A percentile compares a stretch with the other conserved stretches of the same genome.
phyloP scores from a whole-genome alignment of 352 stramenopile species.

The Phytophthora lateralis region DNA sequence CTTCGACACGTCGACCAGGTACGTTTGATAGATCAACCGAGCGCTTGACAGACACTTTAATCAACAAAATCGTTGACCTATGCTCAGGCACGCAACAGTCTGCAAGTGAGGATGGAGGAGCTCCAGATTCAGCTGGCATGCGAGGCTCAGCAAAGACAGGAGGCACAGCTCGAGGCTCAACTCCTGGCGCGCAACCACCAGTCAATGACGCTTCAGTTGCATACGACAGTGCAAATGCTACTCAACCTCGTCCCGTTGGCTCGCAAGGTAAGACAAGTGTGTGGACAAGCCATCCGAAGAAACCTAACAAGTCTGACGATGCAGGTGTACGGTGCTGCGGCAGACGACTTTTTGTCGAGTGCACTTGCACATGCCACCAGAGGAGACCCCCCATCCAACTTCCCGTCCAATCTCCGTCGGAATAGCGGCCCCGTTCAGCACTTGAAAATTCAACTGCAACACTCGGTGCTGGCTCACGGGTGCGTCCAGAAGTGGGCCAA shows the following conservation, averaged over 20 bases:
- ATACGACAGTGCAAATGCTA: conserved; percentile 78
- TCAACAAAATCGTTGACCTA: not conserved
- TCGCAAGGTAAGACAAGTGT: conserved; percentile 42
- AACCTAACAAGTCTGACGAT: not conserved
- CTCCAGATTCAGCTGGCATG: conserved; percentile 42
- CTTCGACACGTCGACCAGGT: conserved; percentile 59
- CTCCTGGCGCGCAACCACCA: conserved; percentile 70
- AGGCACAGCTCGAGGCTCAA: conserved; percentile 60
- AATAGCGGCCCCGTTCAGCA: conserved; percentile 41
- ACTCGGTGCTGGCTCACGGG: conserved; percentile 55
- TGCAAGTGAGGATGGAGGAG: conserved; percentile 36
- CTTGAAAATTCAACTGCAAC: conserved; percentile 57
- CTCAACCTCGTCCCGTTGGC: conserved; percentile 71
- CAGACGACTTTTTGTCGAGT: conserved; percentile 66
- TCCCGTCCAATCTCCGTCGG: conserved; percentile 6
- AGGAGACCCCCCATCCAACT: conserved; percentile 10
- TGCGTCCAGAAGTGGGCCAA: conserved; percentile 66
- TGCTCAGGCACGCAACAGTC: conserved; percentile 24
- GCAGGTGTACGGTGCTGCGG: conserved; percentile 61
- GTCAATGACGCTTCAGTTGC: conserved; percentile 71
- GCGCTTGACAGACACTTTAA: not conserved
- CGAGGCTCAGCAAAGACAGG: conserved; percentile 53
- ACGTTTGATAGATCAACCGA: not conserved
- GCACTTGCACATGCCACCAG: conserved; percentile 56
- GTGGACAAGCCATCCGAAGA: not conserved